These are phyloP conservation scores for Allodekkera sacchari DNA, from an alignment of 805 yeast species.

Conservation along the genomic window DNA sequence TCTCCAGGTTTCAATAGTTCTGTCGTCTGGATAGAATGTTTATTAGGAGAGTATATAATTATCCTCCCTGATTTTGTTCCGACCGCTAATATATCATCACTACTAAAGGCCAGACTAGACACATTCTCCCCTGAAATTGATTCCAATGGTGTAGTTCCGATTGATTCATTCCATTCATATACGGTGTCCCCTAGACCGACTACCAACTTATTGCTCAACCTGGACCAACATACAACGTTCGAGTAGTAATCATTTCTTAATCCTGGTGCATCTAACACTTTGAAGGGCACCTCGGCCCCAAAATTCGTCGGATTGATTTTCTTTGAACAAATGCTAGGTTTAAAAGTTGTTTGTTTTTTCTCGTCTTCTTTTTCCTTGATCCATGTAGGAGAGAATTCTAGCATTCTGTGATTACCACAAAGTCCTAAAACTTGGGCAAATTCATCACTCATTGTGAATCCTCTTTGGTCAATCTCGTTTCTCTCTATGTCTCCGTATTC, in stretches of 20 bases:
- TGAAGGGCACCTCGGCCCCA: constrained; percentile 34
- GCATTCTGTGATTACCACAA: no score
- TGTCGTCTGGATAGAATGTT: constrained; percentile 13
- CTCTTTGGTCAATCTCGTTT: no score
- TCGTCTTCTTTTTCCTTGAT: constrained; percentile 9
- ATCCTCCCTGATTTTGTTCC: constrained; percentile 55
- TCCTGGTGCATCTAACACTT: constrained; percentile 61
- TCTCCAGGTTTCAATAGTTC: constrained; percentile 22
- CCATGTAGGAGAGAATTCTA: no score
- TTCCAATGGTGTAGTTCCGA: constrained; percentile 38
- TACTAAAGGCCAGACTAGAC: constrained; percentile 52
- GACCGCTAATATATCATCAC: constrained; percentile 37
- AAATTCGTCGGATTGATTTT: constrained; percentile 12
- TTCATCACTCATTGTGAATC: no score
- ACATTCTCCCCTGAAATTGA: constrained; percentile 34
- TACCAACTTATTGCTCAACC: constrained; percentile 37
- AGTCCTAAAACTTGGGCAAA: no score
- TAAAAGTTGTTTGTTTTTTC: constrained; percentile 6
- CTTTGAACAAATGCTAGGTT: not conserved
- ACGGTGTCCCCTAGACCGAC: constrained; percentile 58
- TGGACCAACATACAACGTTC: constrained; percentile 69
- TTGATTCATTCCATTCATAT: constrained; percentile 53
- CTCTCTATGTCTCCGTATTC: no score
- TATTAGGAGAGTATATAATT: constrained; percentile 24
- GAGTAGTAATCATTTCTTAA: constrained; percentile 72